These are phyloP conservation scores for Cladosporium halotolerans DNA, from an alignment of 2,329 filamentous ascomycete species.

Conservation along the genomic window DNA sequence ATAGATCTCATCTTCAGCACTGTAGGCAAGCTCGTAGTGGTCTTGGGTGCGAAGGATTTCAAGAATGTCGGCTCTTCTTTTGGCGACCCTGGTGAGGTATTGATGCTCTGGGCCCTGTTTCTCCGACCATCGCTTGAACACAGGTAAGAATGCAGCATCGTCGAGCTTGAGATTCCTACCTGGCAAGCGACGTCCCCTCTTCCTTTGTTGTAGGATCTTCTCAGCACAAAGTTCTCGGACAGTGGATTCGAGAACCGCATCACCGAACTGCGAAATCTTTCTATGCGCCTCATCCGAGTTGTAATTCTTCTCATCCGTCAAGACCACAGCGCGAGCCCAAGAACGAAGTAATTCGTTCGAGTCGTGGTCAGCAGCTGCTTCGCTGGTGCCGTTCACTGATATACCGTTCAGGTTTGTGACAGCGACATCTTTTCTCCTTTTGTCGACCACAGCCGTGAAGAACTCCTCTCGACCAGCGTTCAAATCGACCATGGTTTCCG, in stretches of 20 bases:
- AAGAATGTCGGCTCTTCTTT: slow-evolving; percentile 20
- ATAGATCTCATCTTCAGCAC: slow-evolving; percentile 55
- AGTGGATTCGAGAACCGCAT: slow-evolving; percentile 37
- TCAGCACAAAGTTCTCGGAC: slow-evolving; percentile 50
- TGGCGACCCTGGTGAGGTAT: slow-evolving; percentile 24
- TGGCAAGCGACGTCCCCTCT: slow-evolving; percentile 51
- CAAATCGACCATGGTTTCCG: slow-evolving; percentile 10
- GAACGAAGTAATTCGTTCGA: slow-evolving; percentile 32
- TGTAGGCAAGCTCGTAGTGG: slow-evolving; percentile 46
- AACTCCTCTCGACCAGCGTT: slow-evolving; percentile 15
- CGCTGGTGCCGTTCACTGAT: slow-evolving; percentile 13
- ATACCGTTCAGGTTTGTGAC: slow-evolving; percentile 15
- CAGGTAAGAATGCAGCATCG: slow-evolving; percentile 48
- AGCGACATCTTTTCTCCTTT: slow-evolving; percentile 17
- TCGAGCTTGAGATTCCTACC: slow-evolving; percentile 60
- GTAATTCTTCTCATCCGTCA: slow-evolving; percentile 37
- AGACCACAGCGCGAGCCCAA: slow-evolving; percentile 41
- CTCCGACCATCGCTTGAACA: slow-evolving; percentile 51
- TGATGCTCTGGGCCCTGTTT: slow-evolving; percentile 19
- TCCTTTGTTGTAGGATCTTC: slow-evolving; percentile 54
- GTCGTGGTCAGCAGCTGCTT: background rate
- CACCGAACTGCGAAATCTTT: slow-evolving; percentile 34
- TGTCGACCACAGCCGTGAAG: slow-evolving; percentile 17
- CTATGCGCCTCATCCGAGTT: slow-evolving; percentile 33
- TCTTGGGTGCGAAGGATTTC: slow-evolving; percentile 31